phyloP scores from a whole-genome alignment of 495 filamentous ascomycete species.

The Penicillium mononematosum region DNA sequence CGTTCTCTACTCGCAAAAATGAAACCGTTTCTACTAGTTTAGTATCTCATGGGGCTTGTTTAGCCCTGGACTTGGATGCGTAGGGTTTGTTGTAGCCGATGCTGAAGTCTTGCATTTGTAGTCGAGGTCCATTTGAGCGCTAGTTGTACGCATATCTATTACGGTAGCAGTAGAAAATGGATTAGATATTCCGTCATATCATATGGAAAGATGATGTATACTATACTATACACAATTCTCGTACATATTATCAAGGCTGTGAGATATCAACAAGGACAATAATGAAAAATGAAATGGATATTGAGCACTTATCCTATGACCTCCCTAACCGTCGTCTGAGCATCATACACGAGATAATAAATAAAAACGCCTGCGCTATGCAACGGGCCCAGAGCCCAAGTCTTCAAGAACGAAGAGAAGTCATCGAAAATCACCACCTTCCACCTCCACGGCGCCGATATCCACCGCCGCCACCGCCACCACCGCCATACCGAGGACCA shows the following conservation, averaged over 20 bases:
- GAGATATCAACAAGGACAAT: background rate
- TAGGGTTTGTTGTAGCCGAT: background rate
- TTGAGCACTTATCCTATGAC: conserved; percentile 21
- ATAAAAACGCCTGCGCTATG: conserved; percentile 52
- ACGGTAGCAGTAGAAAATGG: background rate
- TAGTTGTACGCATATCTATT: background rate
- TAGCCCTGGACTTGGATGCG: background rate
- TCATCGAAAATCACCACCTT: conserved; percentile 34
- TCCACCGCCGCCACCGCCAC: conserved; percentile 38
- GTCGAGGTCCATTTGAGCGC: background rate
- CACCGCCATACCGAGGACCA: conserved; percentile 46
- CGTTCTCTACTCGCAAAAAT: conserved; percentile 14
- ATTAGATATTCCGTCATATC: background rate
- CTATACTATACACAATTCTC: background rate
- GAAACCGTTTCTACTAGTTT: conserved; percentile 9
- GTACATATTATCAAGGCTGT: background rate
- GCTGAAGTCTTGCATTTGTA: background rate
- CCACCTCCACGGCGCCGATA: conserved; percentile 43
- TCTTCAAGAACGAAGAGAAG: conserved; percentile 15
- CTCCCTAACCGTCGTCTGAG: conserved; percentile 13
- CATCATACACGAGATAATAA: conserved; percentile 20
- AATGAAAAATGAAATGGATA: conserved; percentile 17
- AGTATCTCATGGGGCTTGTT: background rate
- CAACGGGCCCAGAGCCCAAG: conserved; percentile 30
- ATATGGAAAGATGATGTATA: background rate